A percentile compares a stretch with the other conserved stretches of the same genome.
These are phyloP conservation scores for Patellaria atrata DNA, from an alignment of 495 filamentous ascomycete species.

Conservation along the genomic window DNA sequence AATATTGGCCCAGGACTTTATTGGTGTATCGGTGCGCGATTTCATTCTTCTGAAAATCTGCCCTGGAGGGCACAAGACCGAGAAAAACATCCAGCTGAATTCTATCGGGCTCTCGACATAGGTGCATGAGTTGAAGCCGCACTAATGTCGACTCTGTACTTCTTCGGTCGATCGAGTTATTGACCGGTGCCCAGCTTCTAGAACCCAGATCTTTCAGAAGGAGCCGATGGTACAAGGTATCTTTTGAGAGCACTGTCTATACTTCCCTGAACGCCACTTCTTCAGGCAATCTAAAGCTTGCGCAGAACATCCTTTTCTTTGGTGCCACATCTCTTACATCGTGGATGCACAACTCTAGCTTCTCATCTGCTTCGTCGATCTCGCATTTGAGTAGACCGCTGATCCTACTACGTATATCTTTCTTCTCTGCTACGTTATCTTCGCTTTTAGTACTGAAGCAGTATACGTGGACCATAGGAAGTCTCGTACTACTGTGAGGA, in stretches of 20 bases:
- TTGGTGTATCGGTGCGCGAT: too few species aligned
- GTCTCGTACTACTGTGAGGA: constrained; percentile 36
- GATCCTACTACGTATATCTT: constrained; percentile 56
- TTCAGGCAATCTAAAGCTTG: constrained; percentile 67
- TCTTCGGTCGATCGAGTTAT: too few species aligned
- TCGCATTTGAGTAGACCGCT: constrained; percentile 43
- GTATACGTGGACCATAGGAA: constrained; percentile 84
- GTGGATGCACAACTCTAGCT: constrained; percentile 46
- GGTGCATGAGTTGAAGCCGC: too few species aligned
- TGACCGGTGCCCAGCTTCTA: too few species aligned
- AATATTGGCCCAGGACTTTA: too few species aligned
- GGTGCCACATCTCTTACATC: constrained; percentile 84
- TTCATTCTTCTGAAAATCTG: too few species aligned
- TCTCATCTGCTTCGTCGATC: constrained; percentile 43
- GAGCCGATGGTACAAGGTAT: too few species aligned
- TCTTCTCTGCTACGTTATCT: constrained; percentile 43
- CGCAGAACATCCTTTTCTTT: constrained; percentile 92
- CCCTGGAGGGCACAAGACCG: too few species aligned
- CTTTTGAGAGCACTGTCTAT: constrained; percentile 2
- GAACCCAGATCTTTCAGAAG: too few species aligned
- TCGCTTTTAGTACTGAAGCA: constrained; percentile 71
- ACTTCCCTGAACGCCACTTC: constrained; percentile 57
- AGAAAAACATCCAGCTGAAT: too few species aligned
- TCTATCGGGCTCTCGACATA: too few species aligned
- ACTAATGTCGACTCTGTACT: too few species aligned